These are phyloP conservation scores for Hemileccinum rubropunctum DNA, from an alignment of 768 basidiomycete genomes.

Conservation along the genomic window DNA sequence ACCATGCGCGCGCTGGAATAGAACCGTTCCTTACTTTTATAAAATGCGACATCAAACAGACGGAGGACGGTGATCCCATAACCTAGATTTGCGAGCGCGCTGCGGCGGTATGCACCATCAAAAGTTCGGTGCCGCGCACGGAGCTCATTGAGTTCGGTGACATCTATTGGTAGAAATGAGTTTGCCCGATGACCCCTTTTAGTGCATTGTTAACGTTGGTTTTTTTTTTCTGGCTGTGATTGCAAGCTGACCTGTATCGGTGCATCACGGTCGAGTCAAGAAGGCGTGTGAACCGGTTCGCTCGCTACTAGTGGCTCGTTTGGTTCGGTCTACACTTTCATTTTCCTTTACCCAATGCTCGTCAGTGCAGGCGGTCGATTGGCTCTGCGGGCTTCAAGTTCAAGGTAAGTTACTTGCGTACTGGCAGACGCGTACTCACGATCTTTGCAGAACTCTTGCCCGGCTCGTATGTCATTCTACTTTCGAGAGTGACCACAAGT, in stretches of 20 bases:
- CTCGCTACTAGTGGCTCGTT: neutral
- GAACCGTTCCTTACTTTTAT: slow-evolving; percentile 45
- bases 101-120: slow-evolving; percentile 77
- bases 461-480: slow-evolving; percentile 19
- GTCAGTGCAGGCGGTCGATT: slow-evolving; percentile 22
- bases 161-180: slow-evolving; percentile 52
- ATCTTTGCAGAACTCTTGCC: slow-evolving; percentile 14
- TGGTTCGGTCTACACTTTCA: slow-evolving; percentile 12
- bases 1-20: neutral
- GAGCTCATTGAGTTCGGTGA: slow-evolving; percentile 66
- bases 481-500: neutral
- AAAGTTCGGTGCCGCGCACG: slow-evolving; percentile 81
- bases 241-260: slow-evolving; percentile 26
- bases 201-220: neutral
- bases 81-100: slow-evolving; percentile 69
- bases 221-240: neutral
- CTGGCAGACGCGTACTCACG: slow-evolving; percentile 8
- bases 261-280: slow-evolving; percentile 10
- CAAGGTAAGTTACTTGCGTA: slow-evolving; percentile 15
- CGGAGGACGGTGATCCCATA: slow-evolving; percentile 73
- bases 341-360: slow-evolving; percentile 18
- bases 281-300: slow-evolving; percentile 20
- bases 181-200: slow-evolving; percentile 46
- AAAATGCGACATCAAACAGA: slow-evolving; percentile 75
- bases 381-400: slow-evolving; percentile 18